Evolutionary conservation across 1,284 basidiomycete species (phyloP).

Genomic region (Fomitopsis palustris): DNA sequence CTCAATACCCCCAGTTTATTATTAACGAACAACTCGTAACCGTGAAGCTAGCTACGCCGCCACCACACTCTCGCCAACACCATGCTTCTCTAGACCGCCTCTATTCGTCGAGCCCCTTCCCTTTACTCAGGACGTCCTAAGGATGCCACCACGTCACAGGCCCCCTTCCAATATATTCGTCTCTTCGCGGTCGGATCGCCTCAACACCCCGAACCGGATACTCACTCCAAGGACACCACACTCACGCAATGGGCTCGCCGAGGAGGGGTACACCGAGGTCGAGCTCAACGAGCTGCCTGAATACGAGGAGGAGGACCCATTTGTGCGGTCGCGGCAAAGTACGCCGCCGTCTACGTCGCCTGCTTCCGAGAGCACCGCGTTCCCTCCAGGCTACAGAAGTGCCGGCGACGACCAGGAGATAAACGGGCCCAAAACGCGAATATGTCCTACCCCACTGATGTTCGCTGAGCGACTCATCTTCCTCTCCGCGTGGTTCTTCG

Average conservation of each 20-base stretch:
- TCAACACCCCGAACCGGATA: slow-evolving; percentile 32
- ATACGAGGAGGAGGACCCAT: slow-evolving; percentile 31
- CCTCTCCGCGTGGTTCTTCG: slow-evolving; percentile 43
- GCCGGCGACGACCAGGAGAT: slow-evolving; percentile 34
- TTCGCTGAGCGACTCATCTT: slow-evolving; percentile 28
- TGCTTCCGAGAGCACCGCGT: slow-evolving; percentile 43
- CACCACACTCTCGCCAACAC: not conserved
- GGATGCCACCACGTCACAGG: slow-evolving; percentile 5
- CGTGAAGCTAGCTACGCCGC: too few species aligned
- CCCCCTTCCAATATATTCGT: slow-evolving; percentile 20
- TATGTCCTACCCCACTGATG: slow-evolving; percentile 9
- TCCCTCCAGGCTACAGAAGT: slow-evolving; percentile 39
- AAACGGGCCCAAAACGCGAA: not conserved
- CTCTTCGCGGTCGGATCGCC: slow-evolving; percentile 26
- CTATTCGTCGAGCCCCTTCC: not conserved
- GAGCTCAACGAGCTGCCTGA: slow-evolving; percentile 40
- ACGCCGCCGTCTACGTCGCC: slow-evolving; percentile 49
- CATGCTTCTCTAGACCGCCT: not conserved
- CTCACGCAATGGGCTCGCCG: slow-evolving; percentile 53
- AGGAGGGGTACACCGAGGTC: slow-evolving; percentile 48
- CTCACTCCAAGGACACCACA: slow-evolving; percentile 64
- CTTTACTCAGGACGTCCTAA: not conserved
- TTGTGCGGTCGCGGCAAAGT: slow-evolving; percentile 35
- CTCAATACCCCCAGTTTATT: too few species aligned
- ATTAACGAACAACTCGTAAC: too few species aligned